Evolutionary conservation across 352 stramenopile species (phyloP).

Genomic region (Pythium rishiriense): DNA sequence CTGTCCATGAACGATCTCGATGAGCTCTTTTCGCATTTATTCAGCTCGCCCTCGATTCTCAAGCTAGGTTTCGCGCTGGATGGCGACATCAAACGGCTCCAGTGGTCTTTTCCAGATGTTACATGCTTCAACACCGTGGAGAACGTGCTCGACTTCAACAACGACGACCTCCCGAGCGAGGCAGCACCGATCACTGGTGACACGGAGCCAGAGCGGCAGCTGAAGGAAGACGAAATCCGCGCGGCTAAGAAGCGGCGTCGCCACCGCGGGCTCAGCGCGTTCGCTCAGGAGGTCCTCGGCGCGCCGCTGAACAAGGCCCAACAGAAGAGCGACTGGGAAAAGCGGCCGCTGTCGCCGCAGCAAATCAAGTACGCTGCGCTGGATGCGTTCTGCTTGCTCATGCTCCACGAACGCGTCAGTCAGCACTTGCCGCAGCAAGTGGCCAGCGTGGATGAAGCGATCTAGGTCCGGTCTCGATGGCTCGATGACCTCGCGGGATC

Average conservation of each 20-base stretch:
- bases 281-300: slow-evolving; percentile 53
- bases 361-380: slow-evolving; percentile 74
- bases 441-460: not conserved
- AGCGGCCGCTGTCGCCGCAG: slow-evolving; percentile 50
- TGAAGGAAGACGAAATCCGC: slow-evolving; percentile 17
- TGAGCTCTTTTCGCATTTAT: slow-evolving; percentile 64
- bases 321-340: slow-evolving; percentile 79
- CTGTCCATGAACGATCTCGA: slow-evolving; percentile 61
- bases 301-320: slow-evolving; percentile 64
- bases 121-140: slow-evolving; percentile 63
- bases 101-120: slow-evolving; percentile 68
- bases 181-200: not conserved
- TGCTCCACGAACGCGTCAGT: slow-evolving; percentile 54
- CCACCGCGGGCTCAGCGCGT: slow-evolving; percentile 54
- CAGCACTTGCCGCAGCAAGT: slow-evolving; percentile 3
- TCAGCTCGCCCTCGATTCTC: slow-evolving; percentile 42
- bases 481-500: no score
- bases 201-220: not conserved
- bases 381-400: slow-evolving; percentile 73
- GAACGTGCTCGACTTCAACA: slow-evolving; percentile 67
- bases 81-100: slow-evolving; percentile 64
- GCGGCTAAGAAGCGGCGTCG: slow-evolving; percentile 34
- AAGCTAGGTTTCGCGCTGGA: slow-evolving; percentile 73
- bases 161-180: slow-evolving; percentile 31
- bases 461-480: not conserved